A percentile compares a stretch with the other conserved stretches of the same genome.
phyloP scores from a whole-genome alignment of 495 filamentous ascomycete species.

The Penicillium maclennaniae region DNA sequence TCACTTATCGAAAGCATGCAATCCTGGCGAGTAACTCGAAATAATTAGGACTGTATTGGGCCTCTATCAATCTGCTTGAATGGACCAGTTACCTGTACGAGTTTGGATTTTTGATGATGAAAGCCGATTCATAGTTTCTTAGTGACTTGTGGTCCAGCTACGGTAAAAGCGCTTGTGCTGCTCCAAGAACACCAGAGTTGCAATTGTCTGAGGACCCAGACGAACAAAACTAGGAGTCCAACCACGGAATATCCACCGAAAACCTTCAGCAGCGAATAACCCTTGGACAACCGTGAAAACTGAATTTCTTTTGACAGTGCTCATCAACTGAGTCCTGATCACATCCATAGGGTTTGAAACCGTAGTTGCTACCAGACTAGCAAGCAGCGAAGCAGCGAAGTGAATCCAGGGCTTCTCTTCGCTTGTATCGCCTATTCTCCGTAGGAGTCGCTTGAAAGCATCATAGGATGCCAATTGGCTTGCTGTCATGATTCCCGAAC shows the following conservation, averaged over 20 bases:
- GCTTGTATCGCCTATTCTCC: background rate
- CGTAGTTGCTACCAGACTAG: constrained; percentile 83
- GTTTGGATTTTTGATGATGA: no score
- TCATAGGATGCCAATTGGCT: constrained; percentile 83
- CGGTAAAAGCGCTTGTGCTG: constrained; percentile 59
- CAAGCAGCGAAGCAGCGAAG: constrained; percentile 70
- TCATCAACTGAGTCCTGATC: constrained; percentile 85
- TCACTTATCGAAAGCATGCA: no score
- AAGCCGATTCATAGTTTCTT: no score
- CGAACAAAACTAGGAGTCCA: constrained; percentile 89
- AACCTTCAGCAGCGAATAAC: constrained; percentile 17
- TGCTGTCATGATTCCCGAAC: constrained; percentile 83
- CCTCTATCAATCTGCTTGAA: no score
- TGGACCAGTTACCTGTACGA: no score
- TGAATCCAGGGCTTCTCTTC: constrained; percentile 69
- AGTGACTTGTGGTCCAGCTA: background rate
- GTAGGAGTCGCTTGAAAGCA: constrained; percentile 64
- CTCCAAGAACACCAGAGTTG: constrained; percentile 82
- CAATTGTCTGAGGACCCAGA: constrained; percentile 77
- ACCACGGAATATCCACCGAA: constrained; percentile 79
- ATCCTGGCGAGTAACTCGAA: no score
- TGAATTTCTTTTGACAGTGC: constrained; percentile 6
- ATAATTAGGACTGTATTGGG: no score
- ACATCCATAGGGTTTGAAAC: constrained; percentile 90
- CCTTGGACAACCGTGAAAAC: constrained; percentile 13